Evolutionary conservation across 345 rosid species (phyloP), one percentile per base, ranked within the genome.

Genomic region (Nephelium lappaceum): DNA sequence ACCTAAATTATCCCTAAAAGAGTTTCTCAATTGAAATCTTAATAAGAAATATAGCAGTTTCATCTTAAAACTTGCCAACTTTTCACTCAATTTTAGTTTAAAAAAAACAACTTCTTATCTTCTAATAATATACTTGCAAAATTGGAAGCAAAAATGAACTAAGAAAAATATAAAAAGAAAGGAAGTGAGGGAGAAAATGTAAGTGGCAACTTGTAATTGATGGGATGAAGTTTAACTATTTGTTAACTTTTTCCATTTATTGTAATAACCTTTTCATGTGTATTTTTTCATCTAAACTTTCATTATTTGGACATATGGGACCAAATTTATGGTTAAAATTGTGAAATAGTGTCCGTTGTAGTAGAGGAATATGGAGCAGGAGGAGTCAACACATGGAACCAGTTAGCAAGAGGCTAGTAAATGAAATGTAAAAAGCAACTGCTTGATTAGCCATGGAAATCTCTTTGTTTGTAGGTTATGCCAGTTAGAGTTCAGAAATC

Each of bases 401-500:
- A 58, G 55, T 27, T 38, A 21, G 25, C 5, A 38, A 41, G 36
- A 21, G 67, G 53, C 51, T 58, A 36, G 6, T 6, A 72, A 21
- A 39, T 19, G 36, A 39, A 60, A 73, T 9, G 42, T 55, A 36
- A 19, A 39, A 24, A 23, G 64, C 11, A 60, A 60, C 23, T 70
- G 55, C 12, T 41, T 60, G 67, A 42, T 19, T 55, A 55, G 47
- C 39, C 63, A 12, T 60, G 43, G 18, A 49, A 58, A 51, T 73
- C 18, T 41, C 36, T 21, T 21, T 73, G 18, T 73, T 60, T 21
- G 25, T 60, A 58, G 19, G 16, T 41, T 41, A 38, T 73, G 38
- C 75, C 76, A 7, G 11, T 12, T 73, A 41, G 39, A 60, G 76
- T 73, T 60, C 67, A 60, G 55, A 21, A 42, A 36, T 19, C 39